Percentiles rank a stretch among this genome's conserved stretches.
Evolutionary conservation across 176 grass and related monocot species (phyloP).

Genomic region (Calamus simplicifolius): DNA sequence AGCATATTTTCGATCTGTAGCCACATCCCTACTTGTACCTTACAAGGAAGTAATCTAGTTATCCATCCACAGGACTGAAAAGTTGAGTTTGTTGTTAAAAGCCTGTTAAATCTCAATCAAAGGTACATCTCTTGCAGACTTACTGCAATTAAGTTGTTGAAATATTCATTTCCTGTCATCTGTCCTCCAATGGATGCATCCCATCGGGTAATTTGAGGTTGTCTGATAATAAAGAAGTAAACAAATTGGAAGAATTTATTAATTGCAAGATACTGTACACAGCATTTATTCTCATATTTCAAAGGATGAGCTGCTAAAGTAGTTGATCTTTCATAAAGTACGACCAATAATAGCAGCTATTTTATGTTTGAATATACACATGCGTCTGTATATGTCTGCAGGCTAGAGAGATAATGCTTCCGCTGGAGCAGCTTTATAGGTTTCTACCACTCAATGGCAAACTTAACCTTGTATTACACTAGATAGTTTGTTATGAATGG

Average conservation of each 20-base stretch:
- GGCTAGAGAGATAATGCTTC: too few species aligned
- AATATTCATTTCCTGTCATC: conserved; percentile 67
- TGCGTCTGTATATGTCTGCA: too few species aligned
- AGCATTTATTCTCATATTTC: too few species aligned
- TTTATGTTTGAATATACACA: too few species aligned
- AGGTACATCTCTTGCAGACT: conserved; percentile 12
- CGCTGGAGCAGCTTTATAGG: too few species aligned
- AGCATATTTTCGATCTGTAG: conserved; percentile 51
- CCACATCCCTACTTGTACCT: conserved; percentile 67
- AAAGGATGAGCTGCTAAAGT: too few species aligned
- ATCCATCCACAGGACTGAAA: conserved; percentile 15
- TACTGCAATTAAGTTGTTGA: conserved; percentile 41
- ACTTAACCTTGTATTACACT: too few species aligned
- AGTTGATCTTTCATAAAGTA: too few species aligned
- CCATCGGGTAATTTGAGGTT: conserved; percentile 79
- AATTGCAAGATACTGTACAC: background rate
- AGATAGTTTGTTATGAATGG: too few species aligned
- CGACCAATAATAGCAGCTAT: too few species aligned
- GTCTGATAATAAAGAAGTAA: conserved; percentile 35
- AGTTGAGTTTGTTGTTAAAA: conserved; percentile 14
- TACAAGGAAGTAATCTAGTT: conserved; percentile 31
- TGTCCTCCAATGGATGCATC: conserved; percentile 80
- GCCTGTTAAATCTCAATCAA: conserved; percentile 6
- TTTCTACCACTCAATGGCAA: too few species aligned
- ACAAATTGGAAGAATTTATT: background rate